Conservation (phyloP, 129 eudicot genomes). For the Flaveria robusta region DNA sequence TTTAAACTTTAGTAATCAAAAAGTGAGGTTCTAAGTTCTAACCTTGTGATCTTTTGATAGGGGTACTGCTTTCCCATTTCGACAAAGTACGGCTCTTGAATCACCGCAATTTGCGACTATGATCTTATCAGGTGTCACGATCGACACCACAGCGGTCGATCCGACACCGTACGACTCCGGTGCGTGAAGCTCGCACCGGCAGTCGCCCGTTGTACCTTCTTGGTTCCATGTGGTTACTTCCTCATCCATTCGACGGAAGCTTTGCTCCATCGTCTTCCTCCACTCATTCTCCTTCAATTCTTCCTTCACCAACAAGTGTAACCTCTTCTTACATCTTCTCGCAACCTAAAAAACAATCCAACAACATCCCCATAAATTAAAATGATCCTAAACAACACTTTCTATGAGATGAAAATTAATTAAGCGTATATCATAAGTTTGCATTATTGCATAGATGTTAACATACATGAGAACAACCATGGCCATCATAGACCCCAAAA, state of each 20-base stretch:
- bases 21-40: background rate
- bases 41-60: constrained; percentile 66
- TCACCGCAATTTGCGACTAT: constrained; percentile 72
- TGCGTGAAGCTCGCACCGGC: constrained; percentile 49
- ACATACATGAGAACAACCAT: constrained; percentile 61
- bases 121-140: constrained; percentile 44
- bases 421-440: too few relatives aligned
- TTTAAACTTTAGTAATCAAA: too few relatives aligned
- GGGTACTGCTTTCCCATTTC: constrained; percentile 49
- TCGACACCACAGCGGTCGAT: constrained; percentile 59
- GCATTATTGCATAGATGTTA: too few relatives aligned
- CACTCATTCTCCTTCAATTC: constrained; percentile 40
- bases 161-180: constrained; percentile 52
- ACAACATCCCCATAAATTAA: background rate
- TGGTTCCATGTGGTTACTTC: constrained; percentile 44
- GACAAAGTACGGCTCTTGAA: constrained; percentile 57
- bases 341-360: constrained; percentile 39
- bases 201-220: constrained; percentile 21
- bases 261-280: constrained; percentile 42
- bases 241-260: constrained; percentile 48
- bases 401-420: too few relatives aligned
- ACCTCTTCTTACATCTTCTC: constrained; percentile 35
- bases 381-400: background rate
- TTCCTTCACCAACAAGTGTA: constrained; percentile 51
- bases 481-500: constrained; percentile 61